A percentile compares a stretch with the other conserved stretches of the same genome.
Evolutionary conservation across 768 basidiomycete species (phyloP).

Genomic region (Collybiopsis confluens): DNA sequence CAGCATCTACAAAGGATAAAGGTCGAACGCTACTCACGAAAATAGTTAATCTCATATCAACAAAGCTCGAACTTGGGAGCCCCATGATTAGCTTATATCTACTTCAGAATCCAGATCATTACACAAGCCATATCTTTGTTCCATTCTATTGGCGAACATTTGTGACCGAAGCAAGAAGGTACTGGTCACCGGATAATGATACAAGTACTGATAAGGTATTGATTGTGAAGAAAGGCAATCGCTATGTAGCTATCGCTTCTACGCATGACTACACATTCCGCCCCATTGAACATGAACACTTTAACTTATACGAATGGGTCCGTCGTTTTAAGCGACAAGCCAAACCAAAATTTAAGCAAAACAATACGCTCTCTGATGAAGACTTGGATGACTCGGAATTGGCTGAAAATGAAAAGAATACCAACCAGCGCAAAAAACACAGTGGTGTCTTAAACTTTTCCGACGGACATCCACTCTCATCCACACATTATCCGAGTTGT

Average conservation of each 20-base stretch:
- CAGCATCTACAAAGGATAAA: slow-evolving; percentile 6
- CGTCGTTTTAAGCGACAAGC: slow-evolving; percentile 1
- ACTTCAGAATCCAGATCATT: slow-evolving; percentile 13
- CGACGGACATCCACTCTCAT: no score
- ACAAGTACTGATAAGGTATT: slow-evolving; percentile 1
- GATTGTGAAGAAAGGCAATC: neutral
- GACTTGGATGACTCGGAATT: no score
- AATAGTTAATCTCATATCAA: slow-evolving; percentile 19
- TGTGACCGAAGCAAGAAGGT: slow-evolving; percentile 1
- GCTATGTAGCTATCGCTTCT: neutral
- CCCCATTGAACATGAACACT: neutral
- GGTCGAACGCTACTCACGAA: slow-evolving; percentile 10
- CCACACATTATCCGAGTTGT: no score
- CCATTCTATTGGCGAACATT: slow-evolving; percentile 16
- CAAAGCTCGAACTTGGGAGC: neutral
- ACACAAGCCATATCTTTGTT: slow-evolving; percentile 15
- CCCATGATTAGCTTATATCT: neutral
- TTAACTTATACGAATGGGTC: slow-evolving; percentile 17
- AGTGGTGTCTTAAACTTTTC: no score
- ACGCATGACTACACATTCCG: slow-evolving; percentile 14
- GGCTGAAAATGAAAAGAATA: no score
- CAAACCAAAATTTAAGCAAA: no score
- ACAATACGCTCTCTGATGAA: no score
- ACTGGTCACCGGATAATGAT: neutral
- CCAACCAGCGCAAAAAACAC: no score